phyloP scores from a whole-genome alignment of 2,329 filamentous ascomycete species.

The Delphinella strobiligena region DNA sequence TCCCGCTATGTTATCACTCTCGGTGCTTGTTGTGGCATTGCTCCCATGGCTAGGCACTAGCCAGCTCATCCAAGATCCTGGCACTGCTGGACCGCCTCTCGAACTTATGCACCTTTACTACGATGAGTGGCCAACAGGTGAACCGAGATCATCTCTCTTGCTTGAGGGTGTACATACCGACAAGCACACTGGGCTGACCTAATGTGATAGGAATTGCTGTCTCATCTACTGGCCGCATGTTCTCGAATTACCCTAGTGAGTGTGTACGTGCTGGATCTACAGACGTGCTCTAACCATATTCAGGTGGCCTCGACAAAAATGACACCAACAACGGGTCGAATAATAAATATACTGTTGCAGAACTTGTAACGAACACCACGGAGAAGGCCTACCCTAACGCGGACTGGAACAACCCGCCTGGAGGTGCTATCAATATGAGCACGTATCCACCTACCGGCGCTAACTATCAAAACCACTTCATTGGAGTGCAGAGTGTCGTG shows the following conservation, averaged over 20 bases:
- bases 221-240: conserved; percentile 37
- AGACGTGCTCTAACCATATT: background rate
- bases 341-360: conserved; percentile 37
- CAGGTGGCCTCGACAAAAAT: conserved; percentile 32
- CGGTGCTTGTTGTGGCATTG: conserved; percentile 1
- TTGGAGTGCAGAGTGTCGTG: conserved; percentile 41
- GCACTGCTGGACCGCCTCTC: conserved; percentile 29
- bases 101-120: conserved; percentile 40
- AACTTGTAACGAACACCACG: conserved; percentile 31
- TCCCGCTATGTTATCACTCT: conserved; percentile 1
- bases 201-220: conserved; percentile 39
- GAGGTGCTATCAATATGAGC: conserved; percentile 39
- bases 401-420: conserved; percentile 36
- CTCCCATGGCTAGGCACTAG: background rate
- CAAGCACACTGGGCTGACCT: no score
- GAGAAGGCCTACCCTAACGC: conserved; percentile 31
- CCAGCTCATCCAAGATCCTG: conserved; percentile 21
- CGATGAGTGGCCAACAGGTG: conserved; percentile 38
- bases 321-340: conserved; percentile 32
- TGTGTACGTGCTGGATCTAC: background rate
- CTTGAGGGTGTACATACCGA: no score
- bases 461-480: conserved; percentile 37
- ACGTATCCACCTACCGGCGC: conserved; percentile 33
- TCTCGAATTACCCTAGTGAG: conserved; percentile 37
- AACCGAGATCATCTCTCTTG: conserved; percentile 15